Percentiles rank a stretch among this genome's conserved stretches.
Conservation (phyloP, 768 basidiomycete genomes). For the Boletus coccyginus region DNA sequence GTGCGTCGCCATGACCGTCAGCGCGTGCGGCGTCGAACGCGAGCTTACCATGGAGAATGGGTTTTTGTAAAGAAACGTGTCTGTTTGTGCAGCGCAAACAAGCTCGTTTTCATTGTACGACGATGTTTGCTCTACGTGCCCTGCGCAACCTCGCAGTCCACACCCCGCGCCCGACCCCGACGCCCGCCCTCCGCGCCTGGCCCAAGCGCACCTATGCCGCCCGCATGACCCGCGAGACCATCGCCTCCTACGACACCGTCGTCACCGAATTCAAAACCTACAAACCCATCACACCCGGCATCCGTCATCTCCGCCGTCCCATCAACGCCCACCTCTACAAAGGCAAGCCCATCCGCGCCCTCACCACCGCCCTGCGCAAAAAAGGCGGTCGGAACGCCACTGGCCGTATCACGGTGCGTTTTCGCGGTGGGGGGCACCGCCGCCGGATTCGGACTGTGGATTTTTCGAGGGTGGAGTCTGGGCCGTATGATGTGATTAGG, state of each 20-base stretch:
- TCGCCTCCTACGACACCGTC: constrained; percentile 38
- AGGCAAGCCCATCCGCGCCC: constrained; percentile 77
- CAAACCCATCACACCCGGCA: constrained; percentile 82
- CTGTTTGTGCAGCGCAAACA: constrained; percentile 34
- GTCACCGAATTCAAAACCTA: constrained; percentile 77
- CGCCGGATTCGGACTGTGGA: constrained; percentile 85
- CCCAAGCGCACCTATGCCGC: constrained; percentile 35
- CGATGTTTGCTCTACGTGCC: constrained; percentile 17
- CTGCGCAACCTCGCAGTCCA: constrained; percentile 14
- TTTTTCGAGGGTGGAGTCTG: constrained; percentile 74
- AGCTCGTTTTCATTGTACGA: neutral
- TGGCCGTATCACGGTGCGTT: constrained; percentile 85
- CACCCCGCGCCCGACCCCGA: neutral
- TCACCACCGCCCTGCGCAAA: constrained; percentile 80
- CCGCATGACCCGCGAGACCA: constrained; percentile 28
- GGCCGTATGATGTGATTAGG: constrained; percentile 84
- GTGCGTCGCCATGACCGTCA: constrained; percentile 6
- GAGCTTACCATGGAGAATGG: constrained; percentile 25
- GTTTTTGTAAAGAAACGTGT: constrained; percentile 25
- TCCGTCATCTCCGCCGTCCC: constrained; percentile 85
- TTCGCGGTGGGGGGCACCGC: constrained; percentile 88
- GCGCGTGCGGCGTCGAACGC: neutral
- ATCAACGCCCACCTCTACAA: constrained; percentile 79
- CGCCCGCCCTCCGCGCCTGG: neutral
- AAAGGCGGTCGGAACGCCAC: constrained; percentile 83